These are phyloP conservation scores for Coemansia sp. DNA, from an alignment of 192 early-diverging fungal species.

Conservation along the genomic window DNA sequence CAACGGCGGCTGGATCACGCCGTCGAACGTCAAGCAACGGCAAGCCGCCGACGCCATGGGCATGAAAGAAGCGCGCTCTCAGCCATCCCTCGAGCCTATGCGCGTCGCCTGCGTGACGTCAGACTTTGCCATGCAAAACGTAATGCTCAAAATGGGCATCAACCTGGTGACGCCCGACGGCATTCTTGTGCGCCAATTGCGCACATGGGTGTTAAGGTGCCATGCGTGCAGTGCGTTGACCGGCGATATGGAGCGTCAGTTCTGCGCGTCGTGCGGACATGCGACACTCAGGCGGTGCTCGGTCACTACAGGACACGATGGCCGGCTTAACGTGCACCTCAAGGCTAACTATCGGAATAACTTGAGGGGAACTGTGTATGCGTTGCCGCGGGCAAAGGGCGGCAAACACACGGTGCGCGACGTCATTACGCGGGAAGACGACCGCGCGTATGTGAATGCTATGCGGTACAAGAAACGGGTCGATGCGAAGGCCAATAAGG, in stretches of 20 bases:
- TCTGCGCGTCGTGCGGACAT: slow-evolving; percentile 91
- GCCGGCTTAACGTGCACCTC: slow-evolving; percentile 76
- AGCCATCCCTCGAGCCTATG: slow-evolving; percentile 31
- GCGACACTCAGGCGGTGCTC: slow-evolving; percentile 82
- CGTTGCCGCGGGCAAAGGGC: slow-evolving; percentile 80
- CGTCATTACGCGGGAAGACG: slow-evolving; percentile 87
- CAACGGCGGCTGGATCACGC: slow-evolving; percentile 93
- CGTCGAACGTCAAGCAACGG: slow-evolving; percentile 74
- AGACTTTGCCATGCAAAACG: slow-evolving; percentile 98
- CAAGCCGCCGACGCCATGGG: slow-evolving; percentile 61
- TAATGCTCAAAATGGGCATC: slow-evolving; percentile 89
- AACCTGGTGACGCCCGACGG: slow-evolving; percentile 83
- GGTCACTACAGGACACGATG: slow-evolving; percentile 74
- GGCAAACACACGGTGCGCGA: slow-evolving; percentile 70
- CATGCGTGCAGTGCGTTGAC: slow-evolving; percentile 90
- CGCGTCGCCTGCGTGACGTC: slow-evolving; percentile 85
- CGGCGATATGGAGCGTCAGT: slow-evolving; percentile 81
- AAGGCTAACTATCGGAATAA: slow-evolving; percentile 91
- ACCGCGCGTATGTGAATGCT: slow-evolving; percentile 71
- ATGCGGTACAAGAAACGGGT: slow-evolving; percentile 28
- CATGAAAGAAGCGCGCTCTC: slow-evolving; percentile 36
- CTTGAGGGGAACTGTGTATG: slow-evolving; percentile 83
- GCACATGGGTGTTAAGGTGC: slow-evolving; percentile 90
- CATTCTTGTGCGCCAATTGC: slow-evolving; percentile 68
- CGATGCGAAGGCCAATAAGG: slow-evolving; percentile 32